phyloP scores from a whole-genome alignment of 106 monocot species.

The Acorus calamus region DNA sequence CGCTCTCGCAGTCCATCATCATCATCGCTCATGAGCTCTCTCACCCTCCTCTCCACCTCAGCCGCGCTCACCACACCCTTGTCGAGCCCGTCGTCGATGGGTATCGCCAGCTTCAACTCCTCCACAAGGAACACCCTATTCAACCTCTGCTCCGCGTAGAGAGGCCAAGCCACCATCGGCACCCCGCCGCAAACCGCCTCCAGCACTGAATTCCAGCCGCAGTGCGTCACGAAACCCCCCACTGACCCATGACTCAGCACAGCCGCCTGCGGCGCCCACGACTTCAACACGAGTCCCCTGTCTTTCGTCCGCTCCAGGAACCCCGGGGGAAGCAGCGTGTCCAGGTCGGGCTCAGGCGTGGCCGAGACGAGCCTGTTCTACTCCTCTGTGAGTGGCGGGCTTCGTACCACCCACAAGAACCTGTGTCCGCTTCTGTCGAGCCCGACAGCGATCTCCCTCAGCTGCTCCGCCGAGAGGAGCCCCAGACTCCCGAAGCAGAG shows the following conservation, averaged over 20 bases:
- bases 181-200: constrained; percentile 52
- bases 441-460: constrained; percentile 46
- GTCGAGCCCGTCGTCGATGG: constrained; percentile 26
- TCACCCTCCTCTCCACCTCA: constrained; percentile 47
- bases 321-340: constrained; percentile 38
- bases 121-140: constrained; percentile 49
- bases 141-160: constrained; percentile 68
- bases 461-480: constrained; percentile 30
- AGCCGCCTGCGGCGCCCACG: constrained; percentile 56
- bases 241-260: constrained; percentile 43
- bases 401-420: constrained; percentile 62
- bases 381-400: constrained; percentile 15
- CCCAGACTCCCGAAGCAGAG: constrained; percentile 68
- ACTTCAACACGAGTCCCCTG: constrained; percentile 41
- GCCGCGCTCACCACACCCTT: constrained; percentile 30
- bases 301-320: constrained; percentile 42
- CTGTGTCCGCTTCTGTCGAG: constrained; percentile 52
- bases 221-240: constrained; percentile 68
- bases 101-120: constrained; percentile 28
- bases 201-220: constrained; percentile 66
- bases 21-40: constrained; percentile 49
- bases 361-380: constrained; percentile 1
- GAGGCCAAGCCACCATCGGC: constrained; percentile 60
- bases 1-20: constrained; percentile 23
- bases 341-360: constrained; percentile 32